These are phyloP conservation scores for Malania oleifera DNA, from an alignment of 164 flowering plant genomes.

Conservation along the genomic window DNA sequence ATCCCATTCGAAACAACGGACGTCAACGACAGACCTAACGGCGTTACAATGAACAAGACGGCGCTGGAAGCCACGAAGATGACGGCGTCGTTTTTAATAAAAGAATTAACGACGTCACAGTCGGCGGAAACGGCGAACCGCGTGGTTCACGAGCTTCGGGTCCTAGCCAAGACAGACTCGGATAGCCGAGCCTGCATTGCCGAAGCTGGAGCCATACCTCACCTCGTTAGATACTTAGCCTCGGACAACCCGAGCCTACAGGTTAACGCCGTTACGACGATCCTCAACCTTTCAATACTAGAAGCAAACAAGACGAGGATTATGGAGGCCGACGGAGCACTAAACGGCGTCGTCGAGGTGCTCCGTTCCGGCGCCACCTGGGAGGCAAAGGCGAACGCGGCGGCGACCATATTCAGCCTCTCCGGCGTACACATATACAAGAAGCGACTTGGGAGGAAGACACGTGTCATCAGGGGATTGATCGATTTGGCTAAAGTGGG, in stretches of 20 bases:
- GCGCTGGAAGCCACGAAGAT: conserved; percentile 68
- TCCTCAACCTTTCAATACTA: conserved; percentile 71
- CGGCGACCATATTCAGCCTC: conserved; percentile 68
- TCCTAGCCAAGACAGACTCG: conserved; percentile 58
- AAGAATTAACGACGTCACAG: conserved; percentile 30
- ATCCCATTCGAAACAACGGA: conserved; percentile 51
- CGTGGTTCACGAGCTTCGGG: conserved; percentile 66
- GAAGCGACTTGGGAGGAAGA: conserved; percentile 49
- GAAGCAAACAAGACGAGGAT: conserved; percentile 58
- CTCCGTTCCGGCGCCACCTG: conserved; percentile 61
- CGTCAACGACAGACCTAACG: conserved; percentile 17
- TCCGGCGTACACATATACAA: conserved; percentile 35
- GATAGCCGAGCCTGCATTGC: conserved; percentile 70
- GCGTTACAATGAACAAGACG: conserved; percentile 31
- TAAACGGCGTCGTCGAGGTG: conserved; percentile 61
- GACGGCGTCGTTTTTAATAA: conserved; percentile 64
- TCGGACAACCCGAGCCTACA: conserved; percentile 51
- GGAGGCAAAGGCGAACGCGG: conserved; percentile 90
- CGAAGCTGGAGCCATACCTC: conserved; percentile 65
- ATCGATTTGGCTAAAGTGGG: conserved; percentile 50
- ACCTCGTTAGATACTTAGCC: conserved; percentile 38
- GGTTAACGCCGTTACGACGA: conserved; percentile 70
- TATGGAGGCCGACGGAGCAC: conserved; percentile 53
- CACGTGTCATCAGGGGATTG: conserved; percentile 55
- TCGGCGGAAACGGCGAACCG: conserved; percentile 35